Conservation (phyloP, 176 grass and related monocot species). For the Musa itinerans region DNA sequence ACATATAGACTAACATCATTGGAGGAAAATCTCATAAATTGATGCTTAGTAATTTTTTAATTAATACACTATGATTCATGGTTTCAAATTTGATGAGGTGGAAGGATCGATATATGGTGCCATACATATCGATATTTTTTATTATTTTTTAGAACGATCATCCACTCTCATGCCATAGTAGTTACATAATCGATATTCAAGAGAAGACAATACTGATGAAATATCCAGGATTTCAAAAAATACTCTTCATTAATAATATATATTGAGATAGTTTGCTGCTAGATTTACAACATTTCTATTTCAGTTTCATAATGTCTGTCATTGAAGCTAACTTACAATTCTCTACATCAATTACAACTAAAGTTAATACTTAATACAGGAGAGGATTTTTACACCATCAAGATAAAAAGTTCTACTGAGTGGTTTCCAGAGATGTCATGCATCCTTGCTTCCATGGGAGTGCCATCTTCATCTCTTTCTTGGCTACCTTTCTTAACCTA, state of each 20-base stretch:
- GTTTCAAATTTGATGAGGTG: too few species aligned
- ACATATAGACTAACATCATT: too few species aligned
- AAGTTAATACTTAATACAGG: neutral
- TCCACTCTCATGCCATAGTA: neutral
- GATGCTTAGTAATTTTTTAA: too few species aligned
- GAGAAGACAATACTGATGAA: neutral
- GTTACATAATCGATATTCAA: neutral
- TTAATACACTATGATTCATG: too few species aligned
- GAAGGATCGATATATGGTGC: too few species aligned
- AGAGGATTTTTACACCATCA: neutral
- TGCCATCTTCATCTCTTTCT: neutral
- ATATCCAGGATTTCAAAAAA: neutral
- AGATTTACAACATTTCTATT: neutral
- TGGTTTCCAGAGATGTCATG: neutral
- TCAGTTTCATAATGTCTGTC: conserved; percentile 5
- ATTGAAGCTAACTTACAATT: too few species aligned
- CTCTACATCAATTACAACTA: too few species aligned
- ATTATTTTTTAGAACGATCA: neutral
- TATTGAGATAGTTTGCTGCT: neutral
- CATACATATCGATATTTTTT: too few species aligned
- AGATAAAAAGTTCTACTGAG: neutral
- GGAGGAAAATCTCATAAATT: too few species aligned
- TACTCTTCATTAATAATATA: too few species aligned
- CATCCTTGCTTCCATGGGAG: neutral
- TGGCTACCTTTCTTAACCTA: neutral